phyloP scores from a whole-genome alignment of 2,329 filamentous ascomycete species.

The Colletotrichum sp. region DNA sequence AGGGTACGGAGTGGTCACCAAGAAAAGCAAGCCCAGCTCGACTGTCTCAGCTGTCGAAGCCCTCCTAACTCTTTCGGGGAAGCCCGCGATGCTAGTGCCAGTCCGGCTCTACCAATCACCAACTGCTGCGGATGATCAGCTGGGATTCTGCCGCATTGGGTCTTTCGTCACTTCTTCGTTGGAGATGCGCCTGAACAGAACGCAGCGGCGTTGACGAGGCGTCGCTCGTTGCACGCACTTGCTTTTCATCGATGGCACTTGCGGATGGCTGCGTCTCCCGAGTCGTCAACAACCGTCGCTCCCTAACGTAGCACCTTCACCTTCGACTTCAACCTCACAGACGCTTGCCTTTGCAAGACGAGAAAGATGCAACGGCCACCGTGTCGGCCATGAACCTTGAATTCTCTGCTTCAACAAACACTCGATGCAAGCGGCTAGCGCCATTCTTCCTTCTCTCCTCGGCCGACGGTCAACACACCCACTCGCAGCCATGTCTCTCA shows the following conservation, averaged over 20 bases:
- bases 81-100: conserved; percentile 14
- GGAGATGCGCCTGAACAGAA: not conserved
- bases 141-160: not conserved
- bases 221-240: not conserved
- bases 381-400: not conserved
- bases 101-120: not conserved
- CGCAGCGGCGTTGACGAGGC: not conserved
- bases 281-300: not conserved
- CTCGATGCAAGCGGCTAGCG: not conserved
- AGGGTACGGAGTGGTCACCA: not conserved
- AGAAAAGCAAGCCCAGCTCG: conserved; percentile 5
- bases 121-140: not conserved
- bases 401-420: not conserved
- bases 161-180: not conserved
- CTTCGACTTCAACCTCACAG: not conserved
- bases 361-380: not conserved
- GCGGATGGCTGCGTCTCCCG: not conserved
- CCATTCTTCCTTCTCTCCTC: not conserved
- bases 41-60: not conserved
- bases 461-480: not conserved
- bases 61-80: not conserved
- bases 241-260: not conserved
- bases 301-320: not conserved
- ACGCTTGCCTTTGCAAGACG: not conserved
- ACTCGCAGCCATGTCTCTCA: conserved; percentile 6